phyloP scores from a whole-genome alignment of 345 rosid genomes.

The Triadica sebifera region DNA sequence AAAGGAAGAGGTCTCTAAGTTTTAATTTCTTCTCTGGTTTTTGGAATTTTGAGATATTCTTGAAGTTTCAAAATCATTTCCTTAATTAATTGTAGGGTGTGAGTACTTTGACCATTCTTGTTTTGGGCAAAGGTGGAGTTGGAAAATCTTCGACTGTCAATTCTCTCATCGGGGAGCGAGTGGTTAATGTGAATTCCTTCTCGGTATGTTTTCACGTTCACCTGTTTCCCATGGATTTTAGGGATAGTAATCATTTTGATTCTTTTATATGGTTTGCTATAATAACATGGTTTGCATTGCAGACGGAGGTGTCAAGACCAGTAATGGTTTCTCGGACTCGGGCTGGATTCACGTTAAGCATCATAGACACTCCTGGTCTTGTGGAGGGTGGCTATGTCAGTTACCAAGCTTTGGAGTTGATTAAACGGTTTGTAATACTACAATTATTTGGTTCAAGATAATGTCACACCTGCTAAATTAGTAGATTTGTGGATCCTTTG shows the following conservation, averaged over 20 bases:
- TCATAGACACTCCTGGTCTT: slow-evolving; percentile 80
- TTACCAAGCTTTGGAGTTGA: slow-evolving; percentile 66
- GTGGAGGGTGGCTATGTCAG: slow-evolving; percentile 86
- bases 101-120: slow-evolving; percentile 67
- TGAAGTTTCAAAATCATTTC: background rate
- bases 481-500: background rate
- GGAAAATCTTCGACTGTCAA: slow-evolving; percentile 88
- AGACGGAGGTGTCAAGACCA: slow-evolving; percentile 74
- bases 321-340: slow-evolving; percentile 70
- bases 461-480: background rate
- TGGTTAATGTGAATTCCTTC: slow-evolving; percentile 66
- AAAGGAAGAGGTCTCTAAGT: slow-evolving; percentile 57
- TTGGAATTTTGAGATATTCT: background rate
- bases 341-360: slow-evolving; percentile 71
- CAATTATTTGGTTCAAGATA: background rate
- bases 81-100: slow-evolving; percentile 42
- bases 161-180: slow-evolving; percentile 73
- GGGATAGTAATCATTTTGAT: background rate
- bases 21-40: background rate
- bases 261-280: slow-evolving; percentile 7
- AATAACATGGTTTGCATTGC: background rate
- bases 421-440: slow-evolving; percentile 52
- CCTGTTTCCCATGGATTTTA: background rate
- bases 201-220: slow-evolving; percentile 42
- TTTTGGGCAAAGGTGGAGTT: slow-evolving; percentile 90